These are phyloP conservation scores for Penicillium sp. DNA, from an alignment of 2,329 filamentous ascomycete genomes.

Conservation along the genomic window DNA sequence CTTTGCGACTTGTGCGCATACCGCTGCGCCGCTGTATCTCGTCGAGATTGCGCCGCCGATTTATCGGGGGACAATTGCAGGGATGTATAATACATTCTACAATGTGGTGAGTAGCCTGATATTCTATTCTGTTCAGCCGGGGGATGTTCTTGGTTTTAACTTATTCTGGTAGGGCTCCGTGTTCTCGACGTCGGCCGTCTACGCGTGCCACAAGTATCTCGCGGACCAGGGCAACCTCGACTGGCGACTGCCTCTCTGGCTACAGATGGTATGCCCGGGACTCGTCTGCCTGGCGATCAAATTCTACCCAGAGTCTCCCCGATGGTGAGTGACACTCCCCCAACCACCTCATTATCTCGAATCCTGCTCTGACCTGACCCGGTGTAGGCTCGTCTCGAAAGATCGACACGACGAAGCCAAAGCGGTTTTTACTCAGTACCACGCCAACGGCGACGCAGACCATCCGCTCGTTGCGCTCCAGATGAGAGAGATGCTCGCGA, in stretches of 20 bases:
- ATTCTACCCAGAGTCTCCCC: slow-evolving; percentile 18
- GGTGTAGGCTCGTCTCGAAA: slow-evolving; percentile 25
- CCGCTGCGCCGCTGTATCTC: slow-evolving; percentile 17
- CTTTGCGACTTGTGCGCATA: slow-evolving; percentile 20
- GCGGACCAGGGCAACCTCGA: slow-evolving; percentile 3
- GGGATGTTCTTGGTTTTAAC: no score
- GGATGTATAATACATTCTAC: slow-evolving; percentile 21
- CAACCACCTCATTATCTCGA: background rate
- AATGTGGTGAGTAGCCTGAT: slow-evolving; percentile 2
- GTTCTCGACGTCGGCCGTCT: slow-evolving; percentile 16
- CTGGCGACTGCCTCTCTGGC: slow-evolving; percentile 19
- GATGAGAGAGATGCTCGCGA: slow-evolving; percentile 45
- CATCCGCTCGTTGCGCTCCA: slow-evolving; percentile 54
- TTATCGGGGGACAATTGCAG: slow-evolving; percentile 16
- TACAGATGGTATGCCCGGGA: slow-evolving; percentile 19
- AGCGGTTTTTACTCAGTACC: slow-evolving; percentile 65
- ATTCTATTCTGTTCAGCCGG: no score
- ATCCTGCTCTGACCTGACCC: background rate
- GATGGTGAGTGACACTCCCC: slow-evolving; percentile 11
- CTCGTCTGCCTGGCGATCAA: slow-evolving; percentile 17
- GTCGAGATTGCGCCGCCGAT: slow-evolving; percentile 16
- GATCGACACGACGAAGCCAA: slow-evolving; percentile 62
- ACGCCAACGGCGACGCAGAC: slow-evolving; percentile 63
- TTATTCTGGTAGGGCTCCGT: slow-evolving; percentile 13
- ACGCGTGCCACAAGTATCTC: slow-evolving; percentile 14